Evolutionary conservation across 257 asterid genomes (phyloP), one percentile per base, ranked within the genome.

Genomic region (Buddleja alternifolia): DNA sequence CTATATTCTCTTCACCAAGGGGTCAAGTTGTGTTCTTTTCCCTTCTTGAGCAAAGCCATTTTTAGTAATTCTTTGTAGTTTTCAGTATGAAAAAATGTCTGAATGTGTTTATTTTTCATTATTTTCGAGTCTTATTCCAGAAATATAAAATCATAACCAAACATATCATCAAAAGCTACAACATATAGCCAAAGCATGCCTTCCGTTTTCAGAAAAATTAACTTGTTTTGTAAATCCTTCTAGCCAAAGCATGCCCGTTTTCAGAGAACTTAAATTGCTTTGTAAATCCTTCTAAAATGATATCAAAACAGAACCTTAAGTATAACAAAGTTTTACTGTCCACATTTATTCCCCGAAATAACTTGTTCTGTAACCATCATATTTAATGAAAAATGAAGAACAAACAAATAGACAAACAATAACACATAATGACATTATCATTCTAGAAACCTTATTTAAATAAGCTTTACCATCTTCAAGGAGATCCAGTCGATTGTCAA

Each of bases 1-100:
- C 39, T 34, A 9, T 39, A 32, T 57, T 32, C 5, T 45, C 11
- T 41, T 16, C 66, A 56, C 16, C 5, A 40, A 34, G 12, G 9
- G 4, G 17, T 11, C 60, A 56, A 56, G 42, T 5, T 12, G 2
- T 25, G 25, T 14, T 56, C 42, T 23, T 21, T 20, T 19, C 58
- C 70, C 50, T 47, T 10, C 44, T 32, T 47, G 36, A 32, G 48
- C 60, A 17, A 48, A 64, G 42, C 17, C 60, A 63, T 11, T 29
- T 48, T 14, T 37, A 51, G 34, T 29, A 29, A 29, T 29, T 29
- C 34, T 1, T 29, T 29, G 5, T 29, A 29, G 34, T 29, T 29
- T n/a, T 29, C 34, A 29, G 34, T 29, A 29, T 29, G 34, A 29
- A 29, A 29, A 29, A 29, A 29, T 2, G 5, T 29, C 34, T 29